phyloP scores from a whole-genome alignment of 768 basidiomycete species.

The Russula griseocarnosa region DNA sequence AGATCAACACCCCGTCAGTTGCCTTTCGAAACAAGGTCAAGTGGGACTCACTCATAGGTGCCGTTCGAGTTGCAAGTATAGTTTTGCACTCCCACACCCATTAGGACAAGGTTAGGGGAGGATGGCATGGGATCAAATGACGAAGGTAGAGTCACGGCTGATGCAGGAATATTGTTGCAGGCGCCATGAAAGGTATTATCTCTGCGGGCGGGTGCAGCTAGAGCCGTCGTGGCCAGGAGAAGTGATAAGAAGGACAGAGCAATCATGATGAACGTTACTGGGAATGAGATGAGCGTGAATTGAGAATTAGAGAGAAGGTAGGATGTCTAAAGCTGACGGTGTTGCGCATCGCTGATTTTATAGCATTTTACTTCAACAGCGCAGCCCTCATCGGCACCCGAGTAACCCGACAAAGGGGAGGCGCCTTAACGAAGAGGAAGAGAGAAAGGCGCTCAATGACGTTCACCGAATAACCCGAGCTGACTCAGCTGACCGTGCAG shows the following conservation, averaged over 20 bases:
- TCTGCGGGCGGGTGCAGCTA: constrained; percentile 7
- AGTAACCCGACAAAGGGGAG: no score
- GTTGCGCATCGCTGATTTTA: not conserved
- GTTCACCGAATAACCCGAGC: no score
- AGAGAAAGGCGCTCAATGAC: no score
- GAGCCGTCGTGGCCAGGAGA: not conserved
- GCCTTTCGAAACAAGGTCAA: not conserved
- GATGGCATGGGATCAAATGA: not conserved
- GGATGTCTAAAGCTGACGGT: not conserved
- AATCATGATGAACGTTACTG: not conserved
- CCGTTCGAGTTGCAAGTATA: constrained; percentile 7
- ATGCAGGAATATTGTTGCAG: not conserved
- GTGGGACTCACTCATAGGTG: constrained; percentile 10
- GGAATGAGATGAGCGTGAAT: no score
- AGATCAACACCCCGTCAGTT: not conserved
- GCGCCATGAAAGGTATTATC: not conserved
- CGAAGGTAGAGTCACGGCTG: not conserved
- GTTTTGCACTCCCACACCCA: constrained; percentile 15
- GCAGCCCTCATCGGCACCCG: no score
- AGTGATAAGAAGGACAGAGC: not conserved
- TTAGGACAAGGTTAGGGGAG: not conserved
- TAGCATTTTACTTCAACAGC: not conserved
- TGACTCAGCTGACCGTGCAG: no score
- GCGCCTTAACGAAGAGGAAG: no score
- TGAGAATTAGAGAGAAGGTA: no score